Conservation (phyloP, 306 rosid genomes). For the Prinsepia uniflora region DNA sequence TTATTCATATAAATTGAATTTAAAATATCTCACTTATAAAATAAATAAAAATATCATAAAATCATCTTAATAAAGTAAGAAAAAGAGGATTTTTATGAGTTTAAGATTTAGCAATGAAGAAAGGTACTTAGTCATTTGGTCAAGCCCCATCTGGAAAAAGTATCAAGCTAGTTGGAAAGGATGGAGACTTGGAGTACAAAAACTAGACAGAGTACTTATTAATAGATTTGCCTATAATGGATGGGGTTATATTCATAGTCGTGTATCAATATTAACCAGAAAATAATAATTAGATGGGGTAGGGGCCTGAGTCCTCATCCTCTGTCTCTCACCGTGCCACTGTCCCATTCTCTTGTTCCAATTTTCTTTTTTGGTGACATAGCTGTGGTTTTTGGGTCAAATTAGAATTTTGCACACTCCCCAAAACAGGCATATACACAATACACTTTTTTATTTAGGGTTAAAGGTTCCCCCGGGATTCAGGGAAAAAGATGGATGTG, state of each 20-base stretch:
- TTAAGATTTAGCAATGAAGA: slow-evolving; percentile 31
- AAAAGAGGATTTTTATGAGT: slow-evolving; percentile 7
- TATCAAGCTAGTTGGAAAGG: slow-evolving; percentile 33
- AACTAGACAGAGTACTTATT: slow-evolving; percentile 14
- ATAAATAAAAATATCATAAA: slow-evolving; percentile 11
- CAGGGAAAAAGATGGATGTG: slow-evolving; percentile 69
- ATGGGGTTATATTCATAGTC: neutral
- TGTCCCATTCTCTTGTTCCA: neutral
- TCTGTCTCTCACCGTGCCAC: neutral
- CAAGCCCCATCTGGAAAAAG: slow-evolving; percentile 55
- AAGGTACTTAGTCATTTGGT: slow-evolving; percentile 41
- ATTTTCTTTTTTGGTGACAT: neutral
- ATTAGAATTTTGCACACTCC: slow-evolving; percentile 59
- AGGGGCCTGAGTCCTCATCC: slow-evolving; percentile 19
- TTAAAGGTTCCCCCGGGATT: slow-evolving; percentile 83
- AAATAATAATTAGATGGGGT: slow-evolving; percentile 9
- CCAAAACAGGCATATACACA: slow-evolving; percentile 61
- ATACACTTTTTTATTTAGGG: slow-evolving; percentile 38
- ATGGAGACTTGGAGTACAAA: slow-evolving; percentile 7
- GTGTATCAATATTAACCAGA: slow-evolving; percentile 15
- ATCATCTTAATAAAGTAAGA: slow-evolving; percentile 29
- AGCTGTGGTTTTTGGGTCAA: slow-evolving; percentile 32
- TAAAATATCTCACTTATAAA: too few relatives aligned
- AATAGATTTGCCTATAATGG: slow-evolving; percentile 31
- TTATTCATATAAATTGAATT: too few relatives aligned